Percentiles rank a stretch among this genome's conserved stretches.
Conservation (phyloP, 148 eudicot species). For the Rhododendron griersonianum region DNA sequence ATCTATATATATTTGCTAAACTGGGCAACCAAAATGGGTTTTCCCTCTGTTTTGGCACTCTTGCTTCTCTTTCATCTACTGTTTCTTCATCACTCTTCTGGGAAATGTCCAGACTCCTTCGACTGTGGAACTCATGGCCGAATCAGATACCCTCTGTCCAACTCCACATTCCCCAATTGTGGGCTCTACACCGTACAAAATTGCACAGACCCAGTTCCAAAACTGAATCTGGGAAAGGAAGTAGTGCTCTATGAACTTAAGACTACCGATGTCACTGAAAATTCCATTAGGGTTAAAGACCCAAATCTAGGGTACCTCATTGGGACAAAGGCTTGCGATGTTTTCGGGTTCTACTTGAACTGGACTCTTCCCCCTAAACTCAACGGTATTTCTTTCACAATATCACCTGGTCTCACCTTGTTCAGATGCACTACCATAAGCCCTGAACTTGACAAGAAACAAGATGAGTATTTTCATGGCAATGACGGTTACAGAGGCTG, state of each 20-base stretch:
- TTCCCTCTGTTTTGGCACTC: too few relatives aligned
- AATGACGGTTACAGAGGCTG: not conserved
- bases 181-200: constrained; percentile 24
- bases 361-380: constrained; percentile 1
- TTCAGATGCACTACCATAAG: constrained; percentile 18
- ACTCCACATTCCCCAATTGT: constrained; percentile 12
- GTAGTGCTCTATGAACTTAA: not conserved
- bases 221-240: constrained; percentile 11
- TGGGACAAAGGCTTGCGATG: not conserved
- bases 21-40: too few relatives aligned
- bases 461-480: not conserved
- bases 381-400: constrained; percentile 2
- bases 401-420: constrained; percentile 9
- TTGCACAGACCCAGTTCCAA: constrained; percentile 15
- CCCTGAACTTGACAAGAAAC: not conserved
- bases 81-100: not conserved
- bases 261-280: not conserved
- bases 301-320: not conserved
- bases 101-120: not conserved
- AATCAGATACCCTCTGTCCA: not conserved
- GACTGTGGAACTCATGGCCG: constrained; percentile 10
- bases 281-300: not conserved
- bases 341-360: not conserved
- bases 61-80: too few relatives aligned
- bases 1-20: not conserved